These are phyloP conservation scores for Termitomyces sp. DNA, from an alignment of 768 basidiomycete species.

Conservation along the genomic window DNA sequence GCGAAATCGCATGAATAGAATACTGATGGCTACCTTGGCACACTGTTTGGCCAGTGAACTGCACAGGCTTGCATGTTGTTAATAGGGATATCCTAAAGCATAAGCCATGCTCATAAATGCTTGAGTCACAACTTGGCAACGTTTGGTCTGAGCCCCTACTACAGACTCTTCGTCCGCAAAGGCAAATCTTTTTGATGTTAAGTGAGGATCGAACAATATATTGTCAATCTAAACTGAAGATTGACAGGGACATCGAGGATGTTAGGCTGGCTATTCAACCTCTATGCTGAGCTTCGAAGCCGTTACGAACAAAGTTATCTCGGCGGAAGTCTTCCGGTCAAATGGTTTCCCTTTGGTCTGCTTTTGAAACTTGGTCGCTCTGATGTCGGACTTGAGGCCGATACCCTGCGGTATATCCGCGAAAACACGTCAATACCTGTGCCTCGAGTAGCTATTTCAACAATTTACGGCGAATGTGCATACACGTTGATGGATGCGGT, in stretches of 20 bases:
- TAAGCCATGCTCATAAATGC: not conserved
- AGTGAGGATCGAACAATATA: not conserved
- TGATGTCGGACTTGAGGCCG: conserved; percentile 4
- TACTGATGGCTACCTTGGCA: no score
- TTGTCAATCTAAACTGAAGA: not conserved
- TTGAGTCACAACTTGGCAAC: no score
- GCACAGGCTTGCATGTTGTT: no score
- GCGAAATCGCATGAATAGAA: no score
- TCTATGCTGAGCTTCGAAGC: conserved; percentile 1
- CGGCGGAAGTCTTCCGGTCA: not conserved
- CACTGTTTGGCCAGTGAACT: no score
- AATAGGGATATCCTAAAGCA: no score
- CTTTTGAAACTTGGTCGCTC: conserved; percentile 3
- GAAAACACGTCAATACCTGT: conserved; percentile 7
- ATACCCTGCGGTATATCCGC: conserved; percentile 6
- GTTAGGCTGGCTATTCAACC: conserved; percentile 4
- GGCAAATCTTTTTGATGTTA: not conserved
- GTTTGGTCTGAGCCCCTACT: not conserved
- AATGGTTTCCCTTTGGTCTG: conserved; percentile 8
- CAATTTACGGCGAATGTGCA: not conserved
- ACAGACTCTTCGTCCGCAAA: not conserved
- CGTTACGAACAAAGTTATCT: conserved; percentile 1
- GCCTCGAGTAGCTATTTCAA: conserved; percentile 1
- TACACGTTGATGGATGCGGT: conserved; percentile 5
- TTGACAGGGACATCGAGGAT: not conserved